Evolutionary conservation across 2,329 filamentous ascomycete species (phyloP).

Genomic region (Myotisia sp.): DNA sequence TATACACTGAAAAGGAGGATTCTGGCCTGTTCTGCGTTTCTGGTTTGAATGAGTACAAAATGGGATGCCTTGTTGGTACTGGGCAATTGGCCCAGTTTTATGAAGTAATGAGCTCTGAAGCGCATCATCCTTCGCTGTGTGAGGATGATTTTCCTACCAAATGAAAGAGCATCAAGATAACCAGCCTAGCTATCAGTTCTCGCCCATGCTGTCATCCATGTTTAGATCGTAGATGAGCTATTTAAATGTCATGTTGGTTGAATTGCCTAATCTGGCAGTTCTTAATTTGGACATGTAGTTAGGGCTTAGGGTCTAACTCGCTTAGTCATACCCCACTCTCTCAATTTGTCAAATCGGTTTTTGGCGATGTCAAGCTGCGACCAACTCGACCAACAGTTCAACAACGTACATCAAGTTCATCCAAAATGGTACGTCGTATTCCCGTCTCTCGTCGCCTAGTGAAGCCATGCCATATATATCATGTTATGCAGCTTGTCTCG

Average conservation of each 20-base stretch:
- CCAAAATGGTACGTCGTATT: conserved; percentile 25
- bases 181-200: neutral
- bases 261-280: no score
- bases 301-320: conserved; percentile 24
- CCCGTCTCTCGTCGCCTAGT: neutral
- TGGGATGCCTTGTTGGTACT: conserved; percentile 8
- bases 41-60: conserved; percentile 8
- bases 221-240: no score
- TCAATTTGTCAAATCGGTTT: conserved; percentile 20
- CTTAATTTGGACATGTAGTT: no score
- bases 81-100: conserved; percentile 8
- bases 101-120: conserved; percentile 7
- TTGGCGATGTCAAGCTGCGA: conserved; percentile 12
- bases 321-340: conserved; percentile 27
- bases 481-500: neutral
- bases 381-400: conserved; percentile 17
- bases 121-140: conserved; percentile 4
- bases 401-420: conserved; percentile 23
- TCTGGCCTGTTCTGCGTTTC: conserved; percentile 11
- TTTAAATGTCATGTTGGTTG: no score
- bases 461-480: neutral
- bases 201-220: neutral
- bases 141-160: conserved; percentile 7
- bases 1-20: conserved; percentile 4
- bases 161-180: neutral